Base-by-base conservation (phyloP, 768 basidiomycete species). In the Termitomyces sp. region DNA sequence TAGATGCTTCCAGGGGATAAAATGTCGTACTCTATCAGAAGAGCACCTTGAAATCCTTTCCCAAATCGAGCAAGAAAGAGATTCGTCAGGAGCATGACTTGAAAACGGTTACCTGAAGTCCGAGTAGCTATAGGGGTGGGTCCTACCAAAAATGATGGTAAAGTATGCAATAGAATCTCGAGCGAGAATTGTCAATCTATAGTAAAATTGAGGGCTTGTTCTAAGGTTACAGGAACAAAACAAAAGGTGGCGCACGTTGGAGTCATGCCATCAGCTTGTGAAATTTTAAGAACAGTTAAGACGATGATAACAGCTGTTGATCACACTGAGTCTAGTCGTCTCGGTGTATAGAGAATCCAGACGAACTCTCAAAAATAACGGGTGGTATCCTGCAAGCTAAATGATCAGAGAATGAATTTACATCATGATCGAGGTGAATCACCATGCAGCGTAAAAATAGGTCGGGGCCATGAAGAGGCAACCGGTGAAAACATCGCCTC, bases 111-210 rank as follows among this genome's bases (percentile, higher is more conserved):
- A 39, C 3, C 3, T 13, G 2, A 12, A 40, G 1, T 27, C 5
- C 6, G 12, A 13, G 18, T 20, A 7, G 6, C 6, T 7, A 27
- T 27, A 4, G 26, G 13, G 5, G 30, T 5, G n/a, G 24, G n/a
- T 27, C 37, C 8, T 40, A 52, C 51, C 36, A 14, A 52, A 52
- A 13, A 52, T 40, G 12, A 52, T 6, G 3, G n/a, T 14, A n/a
- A 52, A 52, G n/a, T 52, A 52, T n/a, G 30, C 26, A n/a, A 52
- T 52, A 30, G 51, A 52, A 52, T 52, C 51, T 39, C 51, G 51
- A 40, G 51, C 51, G 12, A 52, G 51, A 27, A 52, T 4, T 0
- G 26, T 20, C 51, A 52, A 30, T 30, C 51, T 52, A 40, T 12
- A 4, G 27, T 27, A 1, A 2, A 13, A 14, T 27, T 39, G 10